These are phyloP conservation scores for Sodiomyces alkalinus DNA, from an alignment of 2,329 filamentous ascomycete species.

Conservation along the genomic window DNA sequence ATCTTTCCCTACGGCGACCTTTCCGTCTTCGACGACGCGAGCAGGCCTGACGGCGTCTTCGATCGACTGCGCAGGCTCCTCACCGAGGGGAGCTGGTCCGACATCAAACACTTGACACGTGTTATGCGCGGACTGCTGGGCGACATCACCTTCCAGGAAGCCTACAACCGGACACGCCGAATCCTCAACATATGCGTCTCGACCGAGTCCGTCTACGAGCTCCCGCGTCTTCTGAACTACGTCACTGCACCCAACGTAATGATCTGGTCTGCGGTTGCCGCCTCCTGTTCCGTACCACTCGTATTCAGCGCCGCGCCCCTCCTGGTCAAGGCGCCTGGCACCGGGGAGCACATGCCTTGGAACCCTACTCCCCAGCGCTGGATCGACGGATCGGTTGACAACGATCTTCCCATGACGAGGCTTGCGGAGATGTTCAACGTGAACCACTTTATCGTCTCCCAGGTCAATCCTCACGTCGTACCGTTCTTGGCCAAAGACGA, in stretches of 20 bases:
- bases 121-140: constrained; percentile 73
- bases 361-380: constrained; percentile 72
- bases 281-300: constrained; percentile 82
- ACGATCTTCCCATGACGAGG: constrained; percentile 80
- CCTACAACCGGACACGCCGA: constrained; percentile 82
- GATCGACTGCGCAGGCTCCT: constrained; percentile 58
- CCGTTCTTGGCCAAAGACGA: constrained; percentile 72
- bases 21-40: constrained; percentile 57
- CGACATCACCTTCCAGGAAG: constrained; percentile 88
- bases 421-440: constrained; percentile 95
- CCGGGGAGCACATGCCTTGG: constrained; percentile 66
- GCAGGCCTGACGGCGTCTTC: constrained; percentile 43
- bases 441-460: constrained; percentile 94
- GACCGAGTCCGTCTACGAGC: constrained; percentile 71
- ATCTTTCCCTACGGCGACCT: constrained; percentile 69
- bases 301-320: constrained; percentile 69
- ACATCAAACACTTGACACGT: constrained; percentile 64
- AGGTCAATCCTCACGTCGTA: constrained; percentile 88
- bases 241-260: constrained; percentile 87
- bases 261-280: constrained; percentile 93
- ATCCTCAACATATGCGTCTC: constrained; percentile 93
- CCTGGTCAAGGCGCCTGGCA: constrained; percentile 71
- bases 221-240: constrained; percentile 80
- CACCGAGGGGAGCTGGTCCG: constrained; percentile 72
- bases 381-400: constrained; percentile 92